Evolutionary conservation across 2,329 filamentous ascomycete genomes (phyloP).

Genomic region (Paramyrothecium sp.): DNA sequence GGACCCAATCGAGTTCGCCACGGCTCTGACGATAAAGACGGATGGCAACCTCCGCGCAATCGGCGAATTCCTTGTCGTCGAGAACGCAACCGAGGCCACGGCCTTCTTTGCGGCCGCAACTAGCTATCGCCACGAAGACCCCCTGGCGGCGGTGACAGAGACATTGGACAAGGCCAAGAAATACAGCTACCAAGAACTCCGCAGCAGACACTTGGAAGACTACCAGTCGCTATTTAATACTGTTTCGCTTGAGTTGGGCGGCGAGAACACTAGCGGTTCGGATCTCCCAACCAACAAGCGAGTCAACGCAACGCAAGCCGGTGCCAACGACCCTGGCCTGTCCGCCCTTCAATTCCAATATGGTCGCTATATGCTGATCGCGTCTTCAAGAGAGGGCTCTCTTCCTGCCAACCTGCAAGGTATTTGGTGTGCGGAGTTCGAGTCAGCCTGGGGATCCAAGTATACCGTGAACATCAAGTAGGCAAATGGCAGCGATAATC

Average conservation of each 20-base stretch:
- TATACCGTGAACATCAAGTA: conserved; percentile 46
- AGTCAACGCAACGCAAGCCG: conserved; percentile 1
- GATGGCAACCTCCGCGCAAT: neutral
- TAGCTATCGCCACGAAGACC: conserved; percentile 1
- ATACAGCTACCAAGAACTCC: neutral
- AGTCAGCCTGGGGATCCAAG: conserved; percentile 42
- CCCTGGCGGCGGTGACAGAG: neutral
- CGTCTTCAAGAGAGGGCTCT: conserved; percentile 8
- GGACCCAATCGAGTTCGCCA: conserved; percentile 2
- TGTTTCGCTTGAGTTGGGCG: neutral
- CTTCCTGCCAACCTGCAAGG: conserved; percentile 32
- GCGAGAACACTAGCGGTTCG: conserved; percentile 1
- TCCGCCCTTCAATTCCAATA: conserved; percentile 2
- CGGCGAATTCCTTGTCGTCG: conserved; percentile 1
- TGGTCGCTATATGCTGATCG: neutral
- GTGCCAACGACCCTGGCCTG: conserved; percentile 2
- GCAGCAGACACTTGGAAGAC: neutral
- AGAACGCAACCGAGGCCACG: neutral
- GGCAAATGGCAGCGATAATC: neutral
- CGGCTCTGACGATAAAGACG: neutral
- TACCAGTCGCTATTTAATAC: neutral
- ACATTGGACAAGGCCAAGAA: neutral
- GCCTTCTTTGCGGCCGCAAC: conserved; percentile 3
- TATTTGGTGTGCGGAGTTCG: conserved; percentile 30
- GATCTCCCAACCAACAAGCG: conserved; percentile 1